Conservation (phyloP, 164 flowering plant genomes). For the Chimonanthus praecox region DNA sequence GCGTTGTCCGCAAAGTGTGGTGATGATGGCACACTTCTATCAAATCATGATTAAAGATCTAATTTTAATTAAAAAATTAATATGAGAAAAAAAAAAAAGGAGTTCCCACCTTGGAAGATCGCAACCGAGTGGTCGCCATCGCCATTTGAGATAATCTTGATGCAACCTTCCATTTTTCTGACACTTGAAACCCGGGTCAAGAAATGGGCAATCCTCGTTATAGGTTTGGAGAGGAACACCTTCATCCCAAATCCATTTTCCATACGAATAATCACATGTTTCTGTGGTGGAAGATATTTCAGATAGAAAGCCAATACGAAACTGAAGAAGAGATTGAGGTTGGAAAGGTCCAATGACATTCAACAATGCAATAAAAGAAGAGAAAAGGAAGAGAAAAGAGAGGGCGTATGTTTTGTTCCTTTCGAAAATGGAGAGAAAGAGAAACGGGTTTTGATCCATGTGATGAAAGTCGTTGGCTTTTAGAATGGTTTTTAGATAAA, state of each 20-base stretch:
- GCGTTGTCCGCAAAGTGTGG: no score
- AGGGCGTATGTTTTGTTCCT: slow-evolving; percentile 13
- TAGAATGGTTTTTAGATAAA: no score
- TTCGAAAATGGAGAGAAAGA: slow-evolving; percentile 8
- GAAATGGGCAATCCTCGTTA: slow-evolving; percentile 47
- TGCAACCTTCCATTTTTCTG: slow-evolving; percentile 48
- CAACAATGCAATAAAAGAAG: slow-evolving; percentile 14
- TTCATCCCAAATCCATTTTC: slow-evolving; percentile 55
- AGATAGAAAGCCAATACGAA: slow-evolving; percentile 14
- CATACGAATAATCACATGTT: slow-evolving; percentile 42
- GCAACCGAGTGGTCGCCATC: slow-evolving; percentile 69
- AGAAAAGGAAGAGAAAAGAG: slow-evolving; percentile 16
- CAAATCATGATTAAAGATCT: no score
- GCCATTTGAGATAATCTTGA: slow-evolving; percentile 45
- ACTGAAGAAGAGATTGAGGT: slow-evolving; percentile 12
- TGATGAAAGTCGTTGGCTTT: not conserved
- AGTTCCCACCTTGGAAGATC: slow-evolving; percentile 52
- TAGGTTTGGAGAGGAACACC: slow-evolving; percentile 17
- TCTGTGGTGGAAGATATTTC: not conserved
- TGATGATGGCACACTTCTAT: no score
- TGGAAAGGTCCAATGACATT: slow-evolving; percentile 15
- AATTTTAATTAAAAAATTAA: no score
- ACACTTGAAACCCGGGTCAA: slow-evolving; percentile 66
- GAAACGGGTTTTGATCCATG: not conserved
- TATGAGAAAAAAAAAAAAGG: no score